These are phyloP conservation scores for Fusarium sp. DNA, from an alignment of 2,329 filamentous ascomycete species.

Conservation along the genomic window DNA sequence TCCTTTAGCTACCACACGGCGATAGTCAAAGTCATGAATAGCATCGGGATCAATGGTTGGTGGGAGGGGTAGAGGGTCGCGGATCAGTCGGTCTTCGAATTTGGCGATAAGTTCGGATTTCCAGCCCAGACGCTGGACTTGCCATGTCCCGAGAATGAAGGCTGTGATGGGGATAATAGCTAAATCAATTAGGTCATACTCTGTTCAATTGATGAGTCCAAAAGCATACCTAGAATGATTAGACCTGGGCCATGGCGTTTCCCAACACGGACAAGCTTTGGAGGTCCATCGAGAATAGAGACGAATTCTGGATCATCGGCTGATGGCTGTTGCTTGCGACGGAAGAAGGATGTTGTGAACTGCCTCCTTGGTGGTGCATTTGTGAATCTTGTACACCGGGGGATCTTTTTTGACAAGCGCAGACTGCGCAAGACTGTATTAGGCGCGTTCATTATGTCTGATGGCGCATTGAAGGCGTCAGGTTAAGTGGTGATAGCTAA, in stretches of 20 bases:
- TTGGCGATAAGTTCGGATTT: conserved; percentile 92
- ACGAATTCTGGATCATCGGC: conserved; percentile 82
- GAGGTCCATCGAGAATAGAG: conserved; percentile 87
- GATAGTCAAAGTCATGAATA: conserved; percentile 90
- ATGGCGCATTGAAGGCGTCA: conserved; percentile 14
- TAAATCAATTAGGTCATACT: conserved; percentile 29
- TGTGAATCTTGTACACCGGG: conserved; percentile 18
- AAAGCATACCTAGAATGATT: conserved; percentile 72
- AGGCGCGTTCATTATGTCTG: conserved; percentile 43
- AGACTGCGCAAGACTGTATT: conserved; percentile 42
- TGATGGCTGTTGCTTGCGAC: conserved; percentile 53
- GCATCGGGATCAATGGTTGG: conserved; percentile 83
- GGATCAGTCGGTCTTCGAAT: conserved; percentile 90
- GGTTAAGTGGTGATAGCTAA: not conserved
- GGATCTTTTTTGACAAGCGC: conserved; percentile 22
- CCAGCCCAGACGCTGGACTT: conserved; percentile 91
- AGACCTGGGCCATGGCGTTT: conserved; percentile 81
- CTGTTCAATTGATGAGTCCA: not conserved
- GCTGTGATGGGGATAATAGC: conserved; percentile 91
- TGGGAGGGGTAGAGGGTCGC: conserved; percentile 85
- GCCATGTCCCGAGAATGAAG: conserved; percentile 92
- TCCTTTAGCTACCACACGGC: conserved; percentile 81
- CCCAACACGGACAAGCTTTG: conserved; percentile 79
- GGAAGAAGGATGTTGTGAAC: conserved; percentile 34
- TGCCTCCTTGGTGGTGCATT: conserved; percentile 18